Base-by-base conservation (phyloP, 139 green algal genomes). In the Bryopsis sp. region DNA sequence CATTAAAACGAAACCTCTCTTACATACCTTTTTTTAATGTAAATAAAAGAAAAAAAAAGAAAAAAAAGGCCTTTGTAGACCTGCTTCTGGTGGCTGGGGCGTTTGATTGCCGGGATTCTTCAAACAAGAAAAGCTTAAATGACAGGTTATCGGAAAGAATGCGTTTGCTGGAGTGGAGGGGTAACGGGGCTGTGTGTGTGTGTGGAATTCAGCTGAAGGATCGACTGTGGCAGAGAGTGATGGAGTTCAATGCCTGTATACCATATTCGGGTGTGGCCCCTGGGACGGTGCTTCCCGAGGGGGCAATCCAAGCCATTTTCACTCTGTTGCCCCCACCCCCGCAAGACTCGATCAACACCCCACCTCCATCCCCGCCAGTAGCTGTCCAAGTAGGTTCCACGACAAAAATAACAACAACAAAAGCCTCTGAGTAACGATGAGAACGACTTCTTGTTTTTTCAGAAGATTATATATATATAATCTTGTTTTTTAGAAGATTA, bases 181-280 rank as follows among this genome's bases (percentile, higher is more conserved):
- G 6, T 6, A 33, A 59, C 22, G 22, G 37, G 11, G 8, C 22
- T 19, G 5, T 50, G 26, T 68, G 60, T 33, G 37, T 11, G 22
- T 28, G 60, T 8, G 26, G 7, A 33, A 24, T 50, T 5, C 22
- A 68, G 60, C 11, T 68, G 60, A 68, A 48, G 26, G 59, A 72
- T 7, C 33, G 71, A 22, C 67, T 92, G 61, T 48, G 86, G 37
- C 82, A 88, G 61, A 73, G 75, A 6, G 76, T 95, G 28, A 67
- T 77, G 62, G 84, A 95, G 76, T 89, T 91, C 79, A 94, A 92
- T 68, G 85, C 88, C 0, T 88, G 81, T 61, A 72, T 95, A 43
- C 82, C 88, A 0, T 92, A 90, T 39, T 37, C 54, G 15, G 89
- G 89, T 8, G 64, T 92, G 22, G 34, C 68, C 3, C 31, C 54